Conservation (phyloP, 257 asterid genomes). For the Solanum bulbocastanum region DNA sequence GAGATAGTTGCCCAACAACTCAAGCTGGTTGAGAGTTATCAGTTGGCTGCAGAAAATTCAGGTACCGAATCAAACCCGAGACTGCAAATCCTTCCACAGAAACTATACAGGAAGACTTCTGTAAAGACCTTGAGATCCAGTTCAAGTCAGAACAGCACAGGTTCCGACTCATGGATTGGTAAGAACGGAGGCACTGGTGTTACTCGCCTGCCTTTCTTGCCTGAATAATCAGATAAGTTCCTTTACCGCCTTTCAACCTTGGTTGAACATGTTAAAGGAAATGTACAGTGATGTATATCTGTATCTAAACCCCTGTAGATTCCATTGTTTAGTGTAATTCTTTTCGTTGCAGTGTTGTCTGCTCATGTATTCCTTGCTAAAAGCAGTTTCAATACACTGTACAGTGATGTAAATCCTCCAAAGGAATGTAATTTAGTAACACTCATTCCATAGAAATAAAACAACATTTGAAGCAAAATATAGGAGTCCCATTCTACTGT, state of each 20-base stretch:
- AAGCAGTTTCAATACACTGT: slow-evolving; percentile 3
- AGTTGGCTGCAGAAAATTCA: slow-evolving; percentile 69
- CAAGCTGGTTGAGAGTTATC: slow-evolving; percentile 83
- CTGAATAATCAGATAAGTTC: slow-evolving; percentile 28
- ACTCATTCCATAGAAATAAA: neutral
- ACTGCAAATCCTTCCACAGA: slow-evolving; percentile 86
- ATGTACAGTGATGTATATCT: slow-evolving; percentile 33
- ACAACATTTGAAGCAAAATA: neutral
- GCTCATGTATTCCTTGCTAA: neutral
- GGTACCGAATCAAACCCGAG: slow-evolving; percentile 84
- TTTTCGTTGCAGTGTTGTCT: neutral
- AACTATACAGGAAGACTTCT: slow-evolving; percentile 28
- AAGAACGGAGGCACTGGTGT: slow-evolving; percentile 25
- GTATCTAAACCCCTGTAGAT: neutral
- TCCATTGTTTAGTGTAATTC: neutral
- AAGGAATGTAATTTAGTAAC: neutral
- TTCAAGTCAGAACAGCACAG: slow-evolving; percentile 14
- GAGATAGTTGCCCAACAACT: slow-evolving; percentile 88
- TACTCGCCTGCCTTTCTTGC: slow-evolving; percentile 57
- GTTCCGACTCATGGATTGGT: slow-evolving; percentile 8
- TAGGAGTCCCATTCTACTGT: neutral
- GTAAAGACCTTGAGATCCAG: slow-evolving; percentile 3
- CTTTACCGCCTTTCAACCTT: slow-evolving; percentile 9
- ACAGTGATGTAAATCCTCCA: slow-evolving; percentile 12
- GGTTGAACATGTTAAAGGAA: slow-evolving; percentile 19